A percentile compares a stretch with the other conserved stretches of the same genome.
Evolutionary conservation across 2,329 filamentous ascomycete species (phyloP).

Genomic region (Trichoderma koningiopsis): DNA sequence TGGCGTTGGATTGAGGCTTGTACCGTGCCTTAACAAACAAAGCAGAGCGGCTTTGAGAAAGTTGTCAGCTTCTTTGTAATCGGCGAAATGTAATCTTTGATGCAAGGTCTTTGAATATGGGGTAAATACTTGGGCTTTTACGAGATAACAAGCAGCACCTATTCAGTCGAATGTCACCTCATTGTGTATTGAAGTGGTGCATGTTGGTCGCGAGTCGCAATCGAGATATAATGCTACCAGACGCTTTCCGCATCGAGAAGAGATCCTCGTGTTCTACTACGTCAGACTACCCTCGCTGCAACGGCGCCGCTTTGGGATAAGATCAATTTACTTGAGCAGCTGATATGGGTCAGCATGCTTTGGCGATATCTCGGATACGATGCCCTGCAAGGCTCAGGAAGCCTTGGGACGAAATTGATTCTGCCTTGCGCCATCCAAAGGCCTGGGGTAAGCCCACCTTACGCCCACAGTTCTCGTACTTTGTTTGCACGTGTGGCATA

Average conservation of each 20-base stretch:
- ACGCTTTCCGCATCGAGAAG: not conserved
- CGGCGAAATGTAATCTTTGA: not conserved
- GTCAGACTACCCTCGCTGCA: not conserved
- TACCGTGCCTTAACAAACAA: not conserved
- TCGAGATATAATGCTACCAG: not conserved
- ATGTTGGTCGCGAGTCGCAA: not conserved
- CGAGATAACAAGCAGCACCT: not conserved
- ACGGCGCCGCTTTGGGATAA: not conserved
- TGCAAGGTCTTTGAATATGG: not conserved
- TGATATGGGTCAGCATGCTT: not conserved
- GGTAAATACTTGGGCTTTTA: not conserved
- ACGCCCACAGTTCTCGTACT: not conserved
- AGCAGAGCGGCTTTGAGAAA: not conserved
- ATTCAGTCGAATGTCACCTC: not conserved
- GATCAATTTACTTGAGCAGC: not conserved
- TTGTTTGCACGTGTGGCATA: not conserved
- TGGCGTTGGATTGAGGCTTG: not conserved
- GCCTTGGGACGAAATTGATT: not conserved
- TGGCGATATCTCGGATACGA: not conserved
- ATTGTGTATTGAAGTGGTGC: not conserved
- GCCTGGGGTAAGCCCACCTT: not conserved
- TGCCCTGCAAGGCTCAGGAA: not conserved
- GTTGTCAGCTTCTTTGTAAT: not conserved
- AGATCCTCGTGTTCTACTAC: slow-evolving; percentile 7
- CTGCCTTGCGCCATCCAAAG: slow-evolving; percentile 8